Base-by-base conservation (phyloP, 164 flowering plant species). In the Magnolia officinalis region DNA sequence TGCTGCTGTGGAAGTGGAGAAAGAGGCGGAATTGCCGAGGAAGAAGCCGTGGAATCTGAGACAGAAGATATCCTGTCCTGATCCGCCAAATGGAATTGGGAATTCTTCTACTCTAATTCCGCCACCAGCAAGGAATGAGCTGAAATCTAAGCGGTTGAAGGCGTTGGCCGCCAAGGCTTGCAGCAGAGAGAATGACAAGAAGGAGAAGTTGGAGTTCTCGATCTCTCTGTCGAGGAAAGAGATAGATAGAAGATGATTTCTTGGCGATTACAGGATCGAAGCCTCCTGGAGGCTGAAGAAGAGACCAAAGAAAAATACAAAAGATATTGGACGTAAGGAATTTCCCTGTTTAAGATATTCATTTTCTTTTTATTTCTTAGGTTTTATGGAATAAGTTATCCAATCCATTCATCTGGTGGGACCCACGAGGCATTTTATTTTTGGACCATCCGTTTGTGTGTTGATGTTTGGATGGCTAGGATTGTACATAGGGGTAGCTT, bases 161-260 rank as follows among this genome's bases (percentile, higher is more conserved):
- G 71, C 80, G 69, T 70, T 70, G 2, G 72, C 50, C 20, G 75
- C 61, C 4, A 51, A 20, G 67, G 73, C 52, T 59, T 55, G 50
- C 61, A 76, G 45, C 13, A 16, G 61, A 79, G 81, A 82, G 82
- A 59, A 72, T 20, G 20, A 50, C 1, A 72, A 78, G 79, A 82
- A 77, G 78, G 85, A 81, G 82, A 80, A 84, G 70, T 45, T 75
- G 18, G 88, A 85, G 72, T 84, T 89, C 55, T 73, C 85, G 9
- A 82, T 89, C 64, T 3, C 88, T 23, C 90, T 95, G 1, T 76
- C 88, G 58, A 81, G 80, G 70, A 75, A 80, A 63, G 94, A 93
- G 84, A 86, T 95, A 93, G 84, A 86, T 95, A 76, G 94, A 90
- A 59, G 94, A 87, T 50, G 98, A 95, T 84, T 90, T 89, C 76